Conservation (phyloP, 208 protist genomes). For the Acanthamoeba royreba region DNA sequence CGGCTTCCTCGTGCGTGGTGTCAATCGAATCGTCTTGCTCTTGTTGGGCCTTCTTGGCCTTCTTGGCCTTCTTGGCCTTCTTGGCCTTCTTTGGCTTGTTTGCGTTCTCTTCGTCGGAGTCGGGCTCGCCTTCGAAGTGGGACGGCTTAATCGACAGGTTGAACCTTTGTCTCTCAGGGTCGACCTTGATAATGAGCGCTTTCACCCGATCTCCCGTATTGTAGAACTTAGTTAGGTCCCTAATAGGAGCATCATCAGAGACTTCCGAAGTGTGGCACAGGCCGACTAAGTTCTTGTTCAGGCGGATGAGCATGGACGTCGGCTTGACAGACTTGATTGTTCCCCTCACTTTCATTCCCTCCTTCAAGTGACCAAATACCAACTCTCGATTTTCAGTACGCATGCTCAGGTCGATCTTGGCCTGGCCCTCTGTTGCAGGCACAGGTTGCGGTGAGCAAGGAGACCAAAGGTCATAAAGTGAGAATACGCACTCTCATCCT, state of each 20-base stretch:
- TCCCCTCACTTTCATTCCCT: constrained; percentile 47
- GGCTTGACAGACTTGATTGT: neutral
- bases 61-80: neutral
- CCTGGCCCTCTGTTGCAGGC: neutral
- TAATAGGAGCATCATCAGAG: constrained; percentile 22
- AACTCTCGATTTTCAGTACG: neutral
- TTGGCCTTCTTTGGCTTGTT: neutral
- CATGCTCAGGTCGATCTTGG: neutral
- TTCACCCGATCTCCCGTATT: constrained; percentile 48
- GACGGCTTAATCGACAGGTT: constrained; percentile 41
- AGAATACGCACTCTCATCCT: neutral
- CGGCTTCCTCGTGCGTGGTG: neutral
- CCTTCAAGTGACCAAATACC: constrained; percentile 26
- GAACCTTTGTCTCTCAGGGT: constrained; percentile 35
- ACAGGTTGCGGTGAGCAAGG: too few relatives aligned
- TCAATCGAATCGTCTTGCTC: neutral
- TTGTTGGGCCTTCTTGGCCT: neutral
- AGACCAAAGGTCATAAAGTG: too few relatives aligned
- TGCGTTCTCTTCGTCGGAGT: neutral
- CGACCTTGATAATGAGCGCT: constrained; percentile 44
- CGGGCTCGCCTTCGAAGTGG: constrained; percentile 6
- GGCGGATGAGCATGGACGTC: constrained; percentile 51
- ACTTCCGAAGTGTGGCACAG: constrained; percentile 47
- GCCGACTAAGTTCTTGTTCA: constrained; percentile 26
- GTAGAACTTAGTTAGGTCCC: neutral